A percentile compares a stretch with the other conserved stretches of the same genome.
These are phyloP conservation scores for Xylaria sp. DNA, from an alignment of 2,329 filamentous ascomycete species.

Conservation along the genomic window DNA sequence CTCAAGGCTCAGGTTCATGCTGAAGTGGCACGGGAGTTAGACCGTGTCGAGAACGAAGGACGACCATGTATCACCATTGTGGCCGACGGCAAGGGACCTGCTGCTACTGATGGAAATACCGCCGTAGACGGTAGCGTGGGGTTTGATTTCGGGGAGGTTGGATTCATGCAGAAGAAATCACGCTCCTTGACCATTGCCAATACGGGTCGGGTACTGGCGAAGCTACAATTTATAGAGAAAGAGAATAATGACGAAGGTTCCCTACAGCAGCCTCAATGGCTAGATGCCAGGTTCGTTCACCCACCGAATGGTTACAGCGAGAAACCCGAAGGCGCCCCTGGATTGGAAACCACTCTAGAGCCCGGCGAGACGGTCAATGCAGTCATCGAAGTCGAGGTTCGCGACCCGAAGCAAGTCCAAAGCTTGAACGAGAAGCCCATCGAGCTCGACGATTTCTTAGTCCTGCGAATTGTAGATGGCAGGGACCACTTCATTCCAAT, in stretches of 20 bases:
- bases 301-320: conserved; percentile 13
- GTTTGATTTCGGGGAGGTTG: conserved; percentile 73
- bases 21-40: conserved; percentile 81
- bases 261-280: conserved; percentile 24
- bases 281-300: conserved; percentile 24
- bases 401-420: conserved; percentile 57
- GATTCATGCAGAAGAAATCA: conserved; percentile 60
- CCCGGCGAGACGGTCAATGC: conserved; percentile 78
- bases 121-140: conserved; percentile 46
- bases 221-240: conserved; percentile 72
- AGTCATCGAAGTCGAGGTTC: conserved; percentile 62
- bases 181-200: conserved; percentile 82
- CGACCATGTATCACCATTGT: conserved; percentile 78
- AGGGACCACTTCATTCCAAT: conserved; percentile 89
- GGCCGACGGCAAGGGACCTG: conserved; percentile 55
- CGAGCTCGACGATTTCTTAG: conserved; percentile 76
- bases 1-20: conserved; percentile 78
- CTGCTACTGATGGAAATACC: conserved; percentile 33
- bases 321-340: conserved; percentile 31
- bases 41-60: conserved; percentile 86
- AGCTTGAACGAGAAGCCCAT: conserved; percentile 63
- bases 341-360: conserved; percentile 60
- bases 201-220: conserved; percentile 76
- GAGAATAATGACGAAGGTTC: conserved; percentile 47
- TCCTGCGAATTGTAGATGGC: conserved; percentile 76